These are phyloP conservation scores for Kwoniella sp. DNA, from an alignment of 768 basidiomycete species.

Conservation along the genomic window DNA sequence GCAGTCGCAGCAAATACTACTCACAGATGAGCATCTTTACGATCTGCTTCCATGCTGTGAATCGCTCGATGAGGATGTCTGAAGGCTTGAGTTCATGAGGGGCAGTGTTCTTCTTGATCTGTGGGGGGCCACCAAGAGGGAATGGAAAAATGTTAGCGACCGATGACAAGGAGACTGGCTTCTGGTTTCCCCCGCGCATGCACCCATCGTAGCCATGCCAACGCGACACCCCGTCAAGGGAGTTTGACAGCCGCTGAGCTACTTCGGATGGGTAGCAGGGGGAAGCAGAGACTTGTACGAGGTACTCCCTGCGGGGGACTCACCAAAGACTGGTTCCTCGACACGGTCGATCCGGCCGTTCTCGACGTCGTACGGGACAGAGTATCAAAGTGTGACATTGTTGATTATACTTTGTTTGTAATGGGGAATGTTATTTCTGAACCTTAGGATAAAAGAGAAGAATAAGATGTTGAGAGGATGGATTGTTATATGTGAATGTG, in stretches of 20 bases:
- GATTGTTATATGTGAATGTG: conserved; percentile 1
- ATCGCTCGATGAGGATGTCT: conserved; percentile 89
- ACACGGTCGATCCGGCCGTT: conserved; percentile 66
- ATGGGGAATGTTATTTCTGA: background rate
- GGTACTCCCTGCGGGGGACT: conserved; percentile 32
- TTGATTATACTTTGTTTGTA: conserved; percentile 8
- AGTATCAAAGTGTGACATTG: conserved; percentile 55
- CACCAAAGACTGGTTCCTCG: conserved; percentile 74
- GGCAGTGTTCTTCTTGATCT: conserved; percentile 89
- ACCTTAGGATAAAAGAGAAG: too few relatives aligned
- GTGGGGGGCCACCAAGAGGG: background rate
- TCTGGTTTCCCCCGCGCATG: background rate
- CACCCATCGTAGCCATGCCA: background rate
- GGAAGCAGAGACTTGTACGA: background rate
- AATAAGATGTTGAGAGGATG: background rate
- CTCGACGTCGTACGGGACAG: conserved; percentile 70
- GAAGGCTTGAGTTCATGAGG: conserved; percentile 87
- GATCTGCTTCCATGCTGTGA: conserved; percentile 80
- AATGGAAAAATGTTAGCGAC: background rate
- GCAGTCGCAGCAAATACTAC: conserved; percentile 14
- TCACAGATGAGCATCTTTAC: conserved; percentile 82
- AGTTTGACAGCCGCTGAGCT: too few relatives aligned
- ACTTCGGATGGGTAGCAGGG: too few relatives aligned
- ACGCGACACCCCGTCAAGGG: background rate
- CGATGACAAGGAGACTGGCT: background rate